Conservation (phyloP, 306 rosid genomes). For the Dryas octopetala region DNA sequence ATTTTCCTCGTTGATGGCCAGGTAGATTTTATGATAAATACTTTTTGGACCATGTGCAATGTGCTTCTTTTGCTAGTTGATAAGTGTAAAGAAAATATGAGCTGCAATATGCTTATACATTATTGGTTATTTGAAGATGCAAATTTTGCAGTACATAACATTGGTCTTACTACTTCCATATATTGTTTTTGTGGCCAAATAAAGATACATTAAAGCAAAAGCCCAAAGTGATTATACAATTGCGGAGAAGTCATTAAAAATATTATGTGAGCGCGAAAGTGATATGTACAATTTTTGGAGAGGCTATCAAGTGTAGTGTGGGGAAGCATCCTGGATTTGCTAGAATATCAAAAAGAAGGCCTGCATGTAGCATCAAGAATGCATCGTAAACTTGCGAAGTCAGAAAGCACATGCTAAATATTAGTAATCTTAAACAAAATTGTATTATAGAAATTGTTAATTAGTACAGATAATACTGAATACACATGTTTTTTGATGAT, state of each 20-base stretch:
- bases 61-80: neutral
- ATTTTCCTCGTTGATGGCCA: slow-evolving; percentile 88
- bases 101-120: neutral
- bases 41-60: slow-evolving; percentile 6
- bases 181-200: neutral
- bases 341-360: neutral
- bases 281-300: neutral
- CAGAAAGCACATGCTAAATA: neutral
- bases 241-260: neutral
- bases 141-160: neutral
- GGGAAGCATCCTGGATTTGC: neutral
- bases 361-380: neutral
- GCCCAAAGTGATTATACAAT: neutral
- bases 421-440: neutral
- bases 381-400: neutral
- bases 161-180: neutral
- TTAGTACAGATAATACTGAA: neutral
- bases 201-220: neutral
- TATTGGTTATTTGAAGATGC: neutral
- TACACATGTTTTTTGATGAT: neutral
- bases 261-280: neutral
- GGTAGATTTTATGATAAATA: slow-evolving; percentile 42
- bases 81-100: neutral
- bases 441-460: neutral
- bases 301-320: neutral